These are phyloP conservation scores for Aspergillus oerlinghausenensis DNA, from an alignment of 2,329 filamentous ascomycete genomes.

Conservation along the genomic window DNA sequence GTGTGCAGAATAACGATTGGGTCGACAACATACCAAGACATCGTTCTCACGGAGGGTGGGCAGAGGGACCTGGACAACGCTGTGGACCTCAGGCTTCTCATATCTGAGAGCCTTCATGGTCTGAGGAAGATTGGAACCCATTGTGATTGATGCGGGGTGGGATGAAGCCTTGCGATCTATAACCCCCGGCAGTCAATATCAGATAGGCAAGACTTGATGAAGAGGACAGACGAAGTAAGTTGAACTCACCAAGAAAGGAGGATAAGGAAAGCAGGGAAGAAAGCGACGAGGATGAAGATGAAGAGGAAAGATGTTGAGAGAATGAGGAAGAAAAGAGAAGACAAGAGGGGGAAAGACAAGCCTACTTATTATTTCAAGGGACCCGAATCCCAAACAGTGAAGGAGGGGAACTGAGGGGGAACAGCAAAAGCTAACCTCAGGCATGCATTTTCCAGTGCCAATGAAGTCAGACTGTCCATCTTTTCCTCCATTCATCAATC, in stretches of 20 bases:
- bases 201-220: neutral
- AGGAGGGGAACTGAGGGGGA: neutral
- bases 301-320: neutral
- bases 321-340: slow-evolving; percentile 2
- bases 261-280: neutral
- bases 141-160: slow-evolving; percentile 19
- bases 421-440: neutral
- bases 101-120: slow-evolving; percentile 62
- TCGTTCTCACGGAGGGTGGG: slow-evolving; percentile 58
- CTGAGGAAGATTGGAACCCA: slow-evolving; percentile 43
- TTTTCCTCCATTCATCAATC: neutral
- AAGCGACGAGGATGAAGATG: neutral
- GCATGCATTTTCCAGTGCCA: neutral
- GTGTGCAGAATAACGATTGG: neutral
- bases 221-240: neutral
- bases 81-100: slow-evolving; percentile 58
- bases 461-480: neutral
- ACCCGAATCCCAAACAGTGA: neutral
- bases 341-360: neutral
- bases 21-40: slow-evolving; percentile 44
- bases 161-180: neutral
- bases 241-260: neutral
- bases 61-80: slow-evolving; percentile 59
- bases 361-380: neutral
- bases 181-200: neutral